Conservation (phyloP, 2,329 filamentous ascomycete genomes). For the Diaporthe humulicola region DNA sequence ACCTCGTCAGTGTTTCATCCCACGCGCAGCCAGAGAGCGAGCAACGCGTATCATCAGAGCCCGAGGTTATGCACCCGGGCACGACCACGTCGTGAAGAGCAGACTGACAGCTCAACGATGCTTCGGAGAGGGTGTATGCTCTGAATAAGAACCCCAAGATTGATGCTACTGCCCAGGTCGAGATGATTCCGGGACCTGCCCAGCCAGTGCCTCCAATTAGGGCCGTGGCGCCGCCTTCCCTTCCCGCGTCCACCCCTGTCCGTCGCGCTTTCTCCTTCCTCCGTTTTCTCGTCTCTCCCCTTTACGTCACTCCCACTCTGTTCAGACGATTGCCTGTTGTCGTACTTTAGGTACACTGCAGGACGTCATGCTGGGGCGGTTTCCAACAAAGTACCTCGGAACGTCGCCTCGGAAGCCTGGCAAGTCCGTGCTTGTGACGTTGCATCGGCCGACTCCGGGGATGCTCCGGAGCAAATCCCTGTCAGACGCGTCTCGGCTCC, state of each 20-base stretch:
- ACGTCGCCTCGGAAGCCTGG: background rate
- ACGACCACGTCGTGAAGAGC: background rate
- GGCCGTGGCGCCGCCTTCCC: slow-evolving; percentile 23
- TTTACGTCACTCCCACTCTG: background rate
- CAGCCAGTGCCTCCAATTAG: background rate
- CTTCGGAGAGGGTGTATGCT: background rate
- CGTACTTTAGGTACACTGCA: background rate
- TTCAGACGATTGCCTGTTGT: background rate
- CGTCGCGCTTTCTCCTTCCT: slow-evolving; percentile 27
- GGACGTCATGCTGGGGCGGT: background rate
- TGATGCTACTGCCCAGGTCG: background rate
- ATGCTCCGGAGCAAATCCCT: slow-evolving; percentile 3
- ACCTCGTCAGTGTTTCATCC: slow-evolving; percentile 23
- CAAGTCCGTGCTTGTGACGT: background rate
- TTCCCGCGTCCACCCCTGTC: slow-evolving; percentile 33
- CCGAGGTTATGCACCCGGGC: background rate
- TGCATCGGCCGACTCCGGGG: slow-evolving; percentile 17
- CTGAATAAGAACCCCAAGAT: background rate
- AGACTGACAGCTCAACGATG: background rate
- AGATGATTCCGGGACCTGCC: background rate
- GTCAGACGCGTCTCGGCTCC: slow-evolving; percentile 19
- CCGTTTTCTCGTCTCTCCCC: background rate
- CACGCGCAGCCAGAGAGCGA: background rate
- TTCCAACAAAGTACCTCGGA: background rate
- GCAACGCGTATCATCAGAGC: background rate